phyloP scores from a whole-genome alignment of 169 alveolate species.

The Cryptosporidium meleagridis region DNA sequence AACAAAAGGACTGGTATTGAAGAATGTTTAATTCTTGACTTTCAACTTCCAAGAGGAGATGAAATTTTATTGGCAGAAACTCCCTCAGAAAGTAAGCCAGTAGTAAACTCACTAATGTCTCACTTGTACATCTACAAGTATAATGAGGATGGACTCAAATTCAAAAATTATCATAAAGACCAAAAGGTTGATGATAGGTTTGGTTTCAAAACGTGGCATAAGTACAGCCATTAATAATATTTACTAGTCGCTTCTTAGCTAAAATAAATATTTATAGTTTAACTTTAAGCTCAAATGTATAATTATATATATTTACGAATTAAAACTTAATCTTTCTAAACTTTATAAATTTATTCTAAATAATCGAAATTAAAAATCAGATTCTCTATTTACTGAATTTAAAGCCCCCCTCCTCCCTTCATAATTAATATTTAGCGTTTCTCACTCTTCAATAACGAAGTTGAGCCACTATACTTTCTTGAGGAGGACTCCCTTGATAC shows the following conservation, averaged over 20 bases:
- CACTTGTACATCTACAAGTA: constrained; percentile 45
- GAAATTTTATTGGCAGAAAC: constrained; percentile 37
- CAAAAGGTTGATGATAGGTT: constrained; percentile 19
- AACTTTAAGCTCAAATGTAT: not conserved
- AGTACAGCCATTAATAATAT: constrained; percentile 5
- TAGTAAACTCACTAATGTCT: constrained; percentile 26
- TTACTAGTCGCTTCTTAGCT: not conserved
- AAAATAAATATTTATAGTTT: not conserved
- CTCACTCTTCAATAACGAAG: constrained; percentile 5
- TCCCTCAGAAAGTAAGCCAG: constrained; percentile 56
- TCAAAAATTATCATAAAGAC: constrained; percentile 26
- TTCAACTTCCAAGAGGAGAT: constrained; percentile 57
- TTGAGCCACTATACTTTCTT: constrained; percentile 27
- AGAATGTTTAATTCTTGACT: constrained; percentile 16
- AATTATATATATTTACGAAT: not conserved
- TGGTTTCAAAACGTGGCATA: constrained; percentile 73
- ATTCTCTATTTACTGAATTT: not conserved
- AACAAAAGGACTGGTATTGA: constrained; percentile 6
- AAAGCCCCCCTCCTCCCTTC: no score
- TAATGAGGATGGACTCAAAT: not conserved
- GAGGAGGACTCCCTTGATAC: not conserved
- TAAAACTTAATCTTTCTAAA: not conserved
- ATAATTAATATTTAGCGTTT: not conserved
- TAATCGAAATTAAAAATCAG: no score
- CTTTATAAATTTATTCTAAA: not conserved